These are phyloP conservation scores for Mesotaenium endlicherianum DNA, from an alignment of 139 green algal genomes.

Conservation along the genomic window DNA sequence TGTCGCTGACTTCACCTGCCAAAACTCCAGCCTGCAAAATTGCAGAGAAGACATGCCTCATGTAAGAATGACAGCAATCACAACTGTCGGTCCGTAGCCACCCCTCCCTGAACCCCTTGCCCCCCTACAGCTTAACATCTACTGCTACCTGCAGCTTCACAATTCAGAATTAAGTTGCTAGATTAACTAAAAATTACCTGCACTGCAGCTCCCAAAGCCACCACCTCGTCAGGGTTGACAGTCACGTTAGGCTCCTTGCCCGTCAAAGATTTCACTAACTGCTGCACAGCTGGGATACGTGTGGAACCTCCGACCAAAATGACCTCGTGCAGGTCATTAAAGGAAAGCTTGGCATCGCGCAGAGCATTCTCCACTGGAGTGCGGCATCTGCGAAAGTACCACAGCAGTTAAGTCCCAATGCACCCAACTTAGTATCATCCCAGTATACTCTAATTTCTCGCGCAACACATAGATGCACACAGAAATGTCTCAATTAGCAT, in stretches of 20 bases:
- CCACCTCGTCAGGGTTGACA: constrained; percentile 99
- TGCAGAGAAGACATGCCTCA: too few relatives aligned
- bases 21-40: constrained; percentile 71
- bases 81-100: too few relatives aligned
- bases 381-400: constrained; percentile 60
- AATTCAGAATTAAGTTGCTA: too few relatives aligned
- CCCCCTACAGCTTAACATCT: too few relatives aligned
- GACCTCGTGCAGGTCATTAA: constrained; percentile 85
- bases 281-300: constrained; percentile 91
- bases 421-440: too few relatives aligned
- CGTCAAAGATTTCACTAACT: constrained; percentile 86
- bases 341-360: constrained; percentile 87
- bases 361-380: constrained; percentile 89
- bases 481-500: too few relatives aligned
- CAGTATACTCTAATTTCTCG: too few relatives aligned
- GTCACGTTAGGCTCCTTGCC: constrained; percentile 93
- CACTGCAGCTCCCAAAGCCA: constrained; percentile 95
- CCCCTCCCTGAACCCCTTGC: too few relatives aligned
- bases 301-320: constrained; percentile 89
- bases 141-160: too few relatives aligned
- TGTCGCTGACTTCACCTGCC: constrained; percentile 77
- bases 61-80: too few relatives aligned
- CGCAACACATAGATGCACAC: too few relatives aligned
- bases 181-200: constrained; percentile 72
- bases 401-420: too few relatives aligned